phyloP scores from a whole-genome alignment of 139 green algal genomes.

The Chloropicon primus region DNA sequence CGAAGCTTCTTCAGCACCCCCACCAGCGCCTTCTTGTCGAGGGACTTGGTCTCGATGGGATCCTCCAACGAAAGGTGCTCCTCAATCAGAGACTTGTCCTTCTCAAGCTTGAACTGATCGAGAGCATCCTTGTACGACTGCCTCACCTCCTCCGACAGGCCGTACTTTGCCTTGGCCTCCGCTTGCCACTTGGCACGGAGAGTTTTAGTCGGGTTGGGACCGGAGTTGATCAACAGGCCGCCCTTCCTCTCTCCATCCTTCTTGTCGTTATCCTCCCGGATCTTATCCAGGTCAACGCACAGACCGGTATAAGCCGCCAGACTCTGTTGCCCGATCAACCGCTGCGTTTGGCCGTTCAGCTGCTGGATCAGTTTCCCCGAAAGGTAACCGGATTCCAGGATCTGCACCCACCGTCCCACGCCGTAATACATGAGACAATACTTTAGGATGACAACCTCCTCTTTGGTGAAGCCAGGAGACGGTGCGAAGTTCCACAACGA shows the following conservation, averaged over 20 bases:
- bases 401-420: slow-evolving; percentile 68
- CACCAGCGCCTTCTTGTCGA: slow-evolving; percentile 24
- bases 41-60: background rate
- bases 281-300: slow-evolving; percentile 58
- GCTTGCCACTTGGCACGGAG: slow-evolving; percentile 6
- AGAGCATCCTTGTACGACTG: background rate
- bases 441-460: slow-evolving; percentile 62
- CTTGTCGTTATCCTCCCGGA: slow-evolving; percentile 58
- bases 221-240: slow-evolving; percentile 69
- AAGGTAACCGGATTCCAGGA: slow-evolving; percentile 62
- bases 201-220: slow-evolving; percentile 11
- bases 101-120: background rate
- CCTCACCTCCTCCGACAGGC: background rate
- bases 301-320: slow-evolving; percentile 57
- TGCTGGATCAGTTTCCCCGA: slow-evolving; percentile 82
- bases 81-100: background rate
- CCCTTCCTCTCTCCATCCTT: slow-evolving; percentile 49
- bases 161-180: background rate
- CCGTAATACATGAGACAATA: slow-evolving; percentile 75
- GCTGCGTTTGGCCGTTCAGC: slow-evolving; percentile 74
- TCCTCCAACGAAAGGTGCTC: background rate
- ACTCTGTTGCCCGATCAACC: slow-evolving; percentile 74
- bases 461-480: slow-evolving; percentile 70
- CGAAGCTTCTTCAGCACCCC: slow-evolving; percentile 38
- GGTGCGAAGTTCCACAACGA: slow-evolving; percentile 89